Conservation (phyloP, 2,329 filamentous ascomycete species). For the Claviceps pusilla region DNA sequence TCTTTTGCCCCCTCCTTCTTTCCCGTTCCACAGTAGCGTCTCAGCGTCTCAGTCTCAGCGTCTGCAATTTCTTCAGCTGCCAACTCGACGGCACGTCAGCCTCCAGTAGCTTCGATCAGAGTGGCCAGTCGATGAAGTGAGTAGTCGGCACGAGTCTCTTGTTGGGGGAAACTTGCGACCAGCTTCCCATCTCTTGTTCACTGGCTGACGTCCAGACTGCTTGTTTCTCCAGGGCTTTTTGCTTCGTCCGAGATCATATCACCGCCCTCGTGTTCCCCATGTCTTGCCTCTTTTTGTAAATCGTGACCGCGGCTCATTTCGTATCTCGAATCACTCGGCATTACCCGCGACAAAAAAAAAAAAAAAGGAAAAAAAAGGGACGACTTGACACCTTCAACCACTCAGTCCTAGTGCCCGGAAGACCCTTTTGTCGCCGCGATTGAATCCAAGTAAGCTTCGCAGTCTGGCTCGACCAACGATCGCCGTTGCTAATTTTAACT, state of each 20-base stretch:
- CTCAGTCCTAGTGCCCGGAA: neutral
- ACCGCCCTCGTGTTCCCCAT: conserved; percentile 12
- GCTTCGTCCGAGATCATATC: neutral
- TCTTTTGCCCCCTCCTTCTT: neutral
- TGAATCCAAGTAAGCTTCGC: neutral
- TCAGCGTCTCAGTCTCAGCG: neutral
- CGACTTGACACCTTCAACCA: neutral
- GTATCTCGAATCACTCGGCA: conserved; percentile 3
- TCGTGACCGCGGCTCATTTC: conserved; percentile 5
- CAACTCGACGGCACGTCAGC: neutral
- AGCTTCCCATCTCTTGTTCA: neutral
- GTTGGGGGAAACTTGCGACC: neutral
- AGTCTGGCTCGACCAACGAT: neutral
- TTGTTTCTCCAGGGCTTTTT: conserved; percentile 1
- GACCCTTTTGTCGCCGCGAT: neutral
- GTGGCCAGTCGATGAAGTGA: neutral
- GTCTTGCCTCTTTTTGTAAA: conserved; percentile 13
- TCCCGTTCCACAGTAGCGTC: neutral
- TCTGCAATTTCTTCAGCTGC: neutral
- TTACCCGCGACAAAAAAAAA: neutral
- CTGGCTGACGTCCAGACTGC: conserved; percentile 2
- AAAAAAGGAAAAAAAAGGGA: too few species aligned
- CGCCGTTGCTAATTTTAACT: conserved; percentile 1
- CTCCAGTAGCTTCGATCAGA: neutral
- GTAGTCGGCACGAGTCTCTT: neutral